Conservation (phyloP, 2,329 filamentous ascomycete genomes). For the Zalaria obscura region DNA sequence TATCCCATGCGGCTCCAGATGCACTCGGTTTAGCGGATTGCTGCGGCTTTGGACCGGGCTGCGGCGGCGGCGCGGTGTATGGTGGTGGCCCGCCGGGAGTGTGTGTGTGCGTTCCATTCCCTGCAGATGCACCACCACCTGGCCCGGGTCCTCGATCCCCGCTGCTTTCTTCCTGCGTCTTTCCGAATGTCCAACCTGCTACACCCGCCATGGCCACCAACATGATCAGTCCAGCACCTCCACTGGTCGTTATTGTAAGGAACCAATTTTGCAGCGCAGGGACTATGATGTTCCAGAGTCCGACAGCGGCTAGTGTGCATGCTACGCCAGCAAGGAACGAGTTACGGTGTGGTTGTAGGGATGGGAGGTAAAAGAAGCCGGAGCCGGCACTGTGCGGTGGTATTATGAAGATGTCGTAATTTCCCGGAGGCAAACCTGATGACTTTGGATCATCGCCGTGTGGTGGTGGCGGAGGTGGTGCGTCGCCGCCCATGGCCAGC, state of each 20-base stretch:
- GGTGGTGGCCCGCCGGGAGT: slow-evolving; percentile 1
- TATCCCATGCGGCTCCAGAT: slow-evolving; percentile 42
- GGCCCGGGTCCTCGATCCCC: slow-evolving; percentile 13
- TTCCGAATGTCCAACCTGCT: slow-evolving; percentile 63
- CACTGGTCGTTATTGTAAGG: slow-evolving; percentile 53
- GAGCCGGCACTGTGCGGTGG: slow-evolving; percentile 79
- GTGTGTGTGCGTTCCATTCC: slow-evolving; percentile 10
- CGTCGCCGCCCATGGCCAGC: slow-evolving; percentile 22
- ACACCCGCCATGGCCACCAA: slow-evolving; percentile 61
- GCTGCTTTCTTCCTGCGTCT: slow-evolving; percentile 41
- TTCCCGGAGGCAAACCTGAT: slow-evolving; percentile 62
- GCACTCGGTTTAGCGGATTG: slow-evolving; percentile 11
- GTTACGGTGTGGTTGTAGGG: slow-evolving; percentile 70
- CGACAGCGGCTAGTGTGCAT: slow-evolving; percentile 57
- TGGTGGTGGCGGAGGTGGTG: slow-evolving; percentile 72
- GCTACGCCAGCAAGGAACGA: slow-evolving; percentile 83
- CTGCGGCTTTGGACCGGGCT: slow-evolving; percentile 10
- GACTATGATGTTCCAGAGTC: slow-evolving; percentile 57
- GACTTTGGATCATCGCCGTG: slow-evolving; percentile 67
- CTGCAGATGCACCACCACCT: slow-evolving; percentile 14
- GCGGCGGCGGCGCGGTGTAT: slow-evolving; percentile 8
- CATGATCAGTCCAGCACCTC: slow-evolving; percentile 58
- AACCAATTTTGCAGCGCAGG: slow-evolving; percentile 66
- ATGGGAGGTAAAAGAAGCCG: slow-evolving; percentile 90
- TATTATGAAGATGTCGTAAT: slow-evolving; percentile 96